Percentiles rank a stretch among this genome's conserved stretches.
These are phyloP conservation scores for Scedosporium apiospermum DNA, from an alignment of 2,329 filamentous ascomycete species.

Conservation along the genomic window DNA sequence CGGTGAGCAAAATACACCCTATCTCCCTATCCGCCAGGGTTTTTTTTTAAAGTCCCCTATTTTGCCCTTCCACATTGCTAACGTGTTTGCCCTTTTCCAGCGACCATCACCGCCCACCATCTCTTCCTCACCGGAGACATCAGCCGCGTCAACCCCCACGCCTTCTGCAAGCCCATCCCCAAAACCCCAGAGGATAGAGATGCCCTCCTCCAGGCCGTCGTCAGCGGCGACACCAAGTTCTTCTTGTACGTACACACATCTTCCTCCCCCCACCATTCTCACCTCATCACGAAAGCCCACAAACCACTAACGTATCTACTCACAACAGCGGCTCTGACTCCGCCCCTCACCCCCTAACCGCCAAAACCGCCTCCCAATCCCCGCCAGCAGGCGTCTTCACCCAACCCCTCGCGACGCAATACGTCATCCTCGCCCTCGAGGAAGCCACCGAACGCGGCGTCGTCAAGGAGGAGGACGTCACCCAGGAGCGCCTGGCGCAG, in stretches of 20 bases:
- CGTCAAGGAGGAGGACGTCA: constrained; percentile 41
- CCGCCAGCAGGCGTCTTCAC: constrained; percentile 72
- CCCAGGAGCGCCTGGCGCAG: constrained; percentile 40
- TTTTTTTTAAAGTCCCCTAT: background rate
- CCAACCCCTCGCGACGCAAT: constrained; percentile 58
- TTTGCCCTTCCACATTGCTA: background rate
- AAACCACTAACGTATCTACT: background rate
- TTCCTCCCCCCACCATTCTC: constrained; percentile 6
- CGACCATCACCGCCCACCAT: constrained; percentile 81
- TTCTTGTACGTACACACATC: constrained; percentile 48
- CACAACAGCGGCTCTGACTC: constrained; percentile 43
- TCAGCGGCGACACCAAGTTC: constrained; percentile 53
- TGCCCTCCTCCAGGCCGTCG: constrained; percentile 57
- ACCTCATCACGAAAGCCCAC: background rate
- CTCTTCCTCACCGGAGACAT: constrained; percentile 72
- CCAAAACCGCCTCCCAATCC: constrained; percentile 39
- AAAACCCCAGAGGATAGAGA: constrained; percentile 64
- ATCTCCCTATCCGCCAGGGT: background rate
- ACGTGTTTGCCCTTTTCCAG: constrained; percentile 20
- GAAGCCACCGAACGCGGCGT: constrained; percentile 47
- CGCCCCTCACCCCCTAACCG: constrained; percentile 52
- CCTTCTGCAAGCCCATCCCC: constrained; percentile 70
- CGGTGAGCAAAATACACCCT: constrained; percentile 21
- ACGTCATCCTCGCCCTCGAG: constrained; percentile 53
- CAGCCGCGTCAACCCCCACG: constrained; percentile 43